Evolutionary conservation across 73 alveolate genomes (phyloP).

Genomic region (Paramecium sonneborni): DNA sequence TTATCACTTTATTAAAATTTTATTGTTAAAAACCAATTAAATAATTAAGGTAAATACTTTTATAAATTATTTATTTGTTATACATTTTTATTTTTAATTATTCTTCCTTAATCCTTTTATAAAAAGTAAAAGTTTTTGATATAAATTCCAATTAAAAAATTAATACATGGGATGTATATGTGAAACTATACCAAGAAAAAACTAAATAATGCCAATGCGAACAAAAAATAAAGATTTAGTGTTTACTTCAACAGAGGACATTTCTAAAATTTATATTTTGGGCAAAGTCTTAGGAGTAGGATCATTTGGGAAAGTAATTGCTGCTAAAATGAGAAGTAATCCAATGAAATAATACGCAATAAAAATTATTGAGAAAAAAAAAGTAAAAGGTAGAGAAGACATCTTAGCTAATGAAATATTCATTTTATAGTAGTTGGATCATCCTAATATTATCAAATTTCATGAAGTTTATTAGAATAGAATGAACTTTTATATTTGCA

Average conservation of each 20-base stretch:
- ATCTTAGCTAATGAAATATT: conserved; percentile 71
- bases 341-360: conserved; percentile 61
- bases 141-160: not conserved
- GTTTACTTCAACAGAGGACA: conserved; percentile 55
- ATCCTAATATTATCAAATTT: conserved; percentile 78
- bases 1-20: not conserved
- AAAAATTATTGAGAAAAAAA: conserved; percentile 59
- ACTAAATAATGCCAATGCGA: not conserved
- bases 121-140: not conserved
- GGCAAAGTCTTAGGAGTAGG: conserved; percentile 69
- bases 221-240: not conserved
- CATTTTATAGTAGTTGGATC: conserved; percentile 76
- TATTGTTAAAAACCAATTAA: not conserved
- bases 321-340: conserved; percentile 49
- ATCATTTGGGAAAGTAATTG: conserved; percentile 64
- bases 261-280: conserved; percentile 9
- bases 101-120: not conserved
- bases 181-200: not conserved
- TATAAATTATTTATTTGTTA: not conserved
- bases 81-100: not conserved
- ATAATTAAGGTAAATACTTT: not conserved
- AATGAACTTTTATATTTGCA: conserved; percentile 78
- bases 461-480: conserved; percentile 82
- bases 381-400: conserved; percentile 31
- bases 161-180: conserved; percentile 23